A percentile compares a stretch with the other conserved stretches of the same genome.
Conservation (phyloP, 2,329 filamentous ascomycete species). For the Diaporthe batatas region DNA sequence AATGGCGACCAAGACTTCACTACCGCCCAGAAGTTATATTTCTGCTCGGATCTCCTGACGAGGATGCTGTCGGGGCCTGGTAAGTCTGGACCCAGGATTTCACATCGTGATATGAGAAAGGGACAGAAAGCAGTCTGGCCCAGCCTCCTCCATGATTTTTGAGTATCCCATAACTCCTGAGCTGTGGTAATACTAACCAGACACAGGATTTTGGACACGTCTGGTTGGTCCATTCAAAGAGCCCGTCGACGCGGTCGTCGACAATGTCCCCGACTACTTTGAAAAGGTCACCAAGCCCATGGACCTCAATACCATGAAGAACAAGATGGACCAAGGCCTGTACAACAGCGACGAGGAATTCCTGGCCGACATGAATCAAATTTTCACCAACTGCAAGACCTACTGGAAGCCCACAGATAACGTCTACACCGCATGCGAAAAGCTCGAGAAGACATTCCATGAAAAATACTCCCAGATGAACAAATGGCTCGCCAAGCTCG, state of each 20-base stretch:
- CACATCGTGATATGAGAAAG: neutral
- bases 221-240: conserved; percentile 73
- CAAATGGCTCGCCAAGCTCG: conserved; percentile 71
- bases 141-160: too few relatives aligned
- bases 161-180: neutral
- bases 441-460: conserved; percentile 66
- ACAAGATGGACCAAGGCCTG: conserved; percentile 67
- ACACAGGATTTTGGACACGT: conserved; percentile 74
- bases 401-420: conserved; percentile 70
- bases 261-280: conserved; percentile 73
- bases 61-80: conserved; percentile 74
- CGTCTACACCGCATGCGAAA: conserved; percentile 68
- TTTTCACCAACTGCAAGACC: conserved; percentile 74
- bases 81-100: conserved; percentile 48
- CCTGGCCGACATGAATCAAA: conserved; percentile 69
- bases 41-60: conserved; percentile 69
- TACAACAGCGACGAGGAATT: conserved; percentile 69
- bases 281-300: conserved; percentile 72
- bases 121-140: neutral
- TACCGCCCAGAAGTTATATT: conserved; percentile 64
- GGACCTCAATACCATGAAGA: conserved; percentile 72
- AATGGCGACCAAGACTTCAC: conserved; percentile 51
- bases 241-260: conserved; percentile 67
- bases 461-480: conserved; percentile 66
- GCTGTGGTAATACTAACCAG: conserved; percentile 7